Percentiles rank a stretch among this genome's conserved stretches.
Conservation (phyloP, 2,329 filamentous ascomycete genomes). For the Neofusicoccum laricinum region DNA sequence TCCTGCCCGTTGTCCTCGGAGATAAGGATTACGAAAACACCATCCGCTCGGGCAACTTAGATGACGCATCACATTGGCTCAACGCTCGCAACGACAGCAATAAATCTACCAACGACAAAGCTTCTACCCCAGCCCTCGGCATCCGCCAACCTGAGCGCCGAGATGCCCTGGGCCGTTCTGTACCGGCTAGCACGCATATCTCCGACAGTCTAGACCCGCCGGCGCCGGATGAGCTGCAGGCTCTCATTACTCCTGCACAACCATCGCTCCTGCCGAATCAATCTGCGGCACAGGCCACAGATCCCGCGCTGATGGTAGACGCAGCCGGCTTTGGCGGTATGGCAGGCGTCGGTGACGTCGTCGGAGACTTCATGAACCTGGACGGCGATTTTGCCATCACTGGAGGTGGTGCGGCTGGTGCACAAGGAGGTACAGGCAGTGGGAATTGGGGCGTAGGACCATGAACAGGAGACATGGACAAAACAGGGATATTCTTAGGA, state of each 20-base stretch:
- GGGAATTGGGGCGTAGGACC: neutral
- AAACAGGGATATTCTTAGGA: neutral
- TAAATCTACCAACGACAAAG: neutral
- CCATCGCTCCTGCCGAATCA: constrained; percentile 17
- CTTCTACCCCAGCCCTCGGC: constrained; percentile 25
- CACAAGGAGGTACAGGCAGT: neutral
- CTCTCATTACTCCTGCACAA: neutral
- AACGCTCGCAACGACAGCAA: constrained; percentile 44
- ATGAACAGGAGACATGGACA: neutral
- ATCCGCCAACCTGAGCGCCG: constrained; percentile 31
- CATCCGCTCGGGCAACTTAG: constrained; percentile 39
- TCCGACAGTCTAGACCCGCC: constrained; percentile 40
- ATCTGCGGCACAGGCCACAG: constrained; percentile 1
- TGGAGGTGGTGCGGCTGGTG: neutral
- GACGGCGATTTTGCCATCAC: constrained; percentile 4
- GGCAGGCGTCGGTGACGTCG: constrained; percentile 18
- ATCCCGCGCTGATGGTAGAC: constrained; percentile 2
- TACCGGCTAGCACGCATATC: constrained; percentile 38
- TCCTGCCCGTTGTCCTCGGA: constrained; percentile 44
- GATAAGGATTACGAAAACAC: constrained; percentile 29
- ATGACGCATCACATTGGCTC: constrained; percentile 45
- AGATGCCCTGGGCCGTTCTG: constrained; percentile 41
- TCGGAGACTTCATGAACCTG: constrained; percentile 35
- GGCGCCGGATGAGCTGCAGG: neutral
- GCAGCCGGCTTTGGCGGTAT: neutral